Conservation (phyloP, 768 basidiomycete species). For the Auricularia sp. region DNA sequence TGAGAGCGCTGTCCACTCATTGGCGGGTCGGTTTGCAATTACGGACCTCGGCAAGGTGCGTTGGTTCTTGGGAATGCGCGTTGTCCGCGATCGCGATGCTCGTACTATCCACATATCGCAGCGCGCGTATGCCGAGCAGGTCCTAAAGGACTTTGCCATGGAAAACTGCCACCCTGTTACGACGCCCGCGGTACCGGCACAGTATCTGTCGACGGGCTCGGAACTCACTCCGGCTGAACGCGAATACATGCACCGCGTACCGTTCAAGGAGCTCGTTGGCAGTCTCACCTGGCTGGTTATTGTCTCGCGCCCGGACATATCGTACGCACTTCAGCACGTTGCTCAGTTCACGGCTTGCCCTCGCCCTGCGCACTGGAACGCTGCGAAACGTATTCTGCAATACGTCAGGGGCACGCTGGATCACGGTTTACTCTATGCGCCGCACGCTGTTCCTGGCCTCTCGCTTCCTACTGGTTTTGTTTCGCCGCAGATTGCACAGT, state of each 20-base stretch:
- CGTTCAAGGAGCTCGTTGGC: slow-evolving; percentile 5
- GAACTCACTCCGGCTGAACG: neutral
- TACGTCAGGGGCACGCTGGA: neutral
- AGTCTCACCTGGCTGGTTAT: neutral
- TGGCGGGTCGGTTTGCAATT: no score
- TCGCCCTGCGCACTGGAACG: no score
- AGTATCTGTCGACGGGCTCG: neutral
- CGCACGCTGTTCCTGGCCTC: no score
- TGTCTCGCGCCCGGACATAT: slow-evolving; percentile 4
- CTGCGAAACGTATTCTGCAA: slow-evolving; percentile 1
- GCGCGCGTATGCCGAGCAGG: neutral
- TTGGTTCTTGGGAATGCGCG: neutral
- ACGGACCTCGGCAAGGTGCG: neutral
- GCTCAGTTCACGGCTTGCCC: slow-evolving; percentile 2
- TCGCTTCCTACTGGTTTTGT: no score
- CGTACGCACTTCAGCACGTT: neutral
- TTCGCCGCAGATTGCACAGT: neutral
- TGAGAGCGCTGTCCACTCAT: no score
- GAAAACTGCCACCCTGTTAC: neutral
- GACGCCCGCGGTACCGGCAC: neutral
- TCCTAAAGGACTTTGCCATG: neutral
- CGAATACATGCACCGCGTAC: neutral
- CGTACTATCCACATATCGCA: slow-evolving; percentile 1
- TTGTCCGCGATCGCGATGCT: neutral
- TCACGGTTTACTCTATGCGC: neutral